Conservation (phyloP, 2,329 filamentous ascomycete genomes). For the Ophiobolus disseminans region DNA sequence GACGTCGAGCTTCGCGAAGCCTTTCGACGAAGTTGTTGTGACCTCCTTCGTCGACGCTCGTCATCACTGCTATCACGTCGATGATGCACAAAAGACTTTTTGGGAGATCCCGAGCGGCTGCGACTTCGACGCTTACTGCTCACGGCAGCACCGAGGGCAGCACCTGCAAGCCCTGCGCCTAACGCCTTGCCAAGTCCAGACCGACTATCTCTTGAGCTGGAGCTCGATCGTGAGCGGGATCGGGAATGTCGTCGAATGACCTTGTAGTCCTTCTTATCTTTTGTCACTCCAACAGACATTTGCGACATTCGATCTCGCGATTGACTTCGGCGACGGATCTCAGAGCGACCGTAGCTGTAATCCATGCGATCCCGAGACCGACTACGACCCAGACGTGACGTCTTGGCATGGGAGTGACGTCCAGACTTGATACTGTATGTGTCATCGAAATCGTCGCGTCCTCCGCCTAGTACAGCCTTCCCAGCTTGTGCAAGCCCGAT, state of each 20-base stretch:
- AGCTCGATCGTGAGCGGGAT: constrained; percentile 54
- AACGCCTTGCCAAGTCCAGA: constrained; percentile 47
- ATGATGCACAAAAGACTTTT: constrained; percentile 36
- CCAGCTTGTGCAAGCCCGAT: constrained; percentile 61
- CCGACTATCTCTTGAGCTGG: constrained; percentile 42
- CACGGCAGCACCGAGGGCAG: constrained; percentile 44
- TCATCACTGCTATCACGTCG: constrained; percentile 40
- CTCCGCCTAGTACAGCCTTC: constrained; percentile 60
- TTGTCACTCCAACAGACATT: constrained; percentile 44
- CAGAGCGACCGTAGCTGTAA: constrained; percentile 54
- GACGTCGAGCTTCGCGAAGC: constrained; percentile 45
- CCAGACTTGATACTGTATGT: constrained; percentile 66
- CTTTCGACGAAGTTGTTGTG: constrained; percentile 37
- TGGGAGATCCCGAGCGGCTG: constrained; percentile 47
- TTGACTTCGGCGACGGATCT: constrained; percentile 48
- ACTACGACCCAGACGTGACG: constrained; percentile 44
- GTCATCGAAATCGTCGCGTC: constrained; percentile 64
- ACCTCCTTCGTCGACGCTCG: constrained; percentile 35
- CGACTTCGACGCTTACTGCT: constrained; percentile 40
- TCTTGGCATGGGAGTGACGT: constrained; percentile 43
- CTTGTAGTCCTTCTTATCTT: constrained; percentile 46
- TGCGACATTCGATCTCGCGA: constrained; percentile 45
- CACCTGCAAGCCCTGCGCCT: constrained; percentile 49
- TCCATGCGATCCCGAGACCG: constrained; percentile 51
- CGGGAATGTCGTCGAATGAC: constrained; percentile 37